phyloP scores from a whole-genome alignment of 2,329 filamentous ascomycete species.

The Akanthomyces dipterigenus region DNA sequence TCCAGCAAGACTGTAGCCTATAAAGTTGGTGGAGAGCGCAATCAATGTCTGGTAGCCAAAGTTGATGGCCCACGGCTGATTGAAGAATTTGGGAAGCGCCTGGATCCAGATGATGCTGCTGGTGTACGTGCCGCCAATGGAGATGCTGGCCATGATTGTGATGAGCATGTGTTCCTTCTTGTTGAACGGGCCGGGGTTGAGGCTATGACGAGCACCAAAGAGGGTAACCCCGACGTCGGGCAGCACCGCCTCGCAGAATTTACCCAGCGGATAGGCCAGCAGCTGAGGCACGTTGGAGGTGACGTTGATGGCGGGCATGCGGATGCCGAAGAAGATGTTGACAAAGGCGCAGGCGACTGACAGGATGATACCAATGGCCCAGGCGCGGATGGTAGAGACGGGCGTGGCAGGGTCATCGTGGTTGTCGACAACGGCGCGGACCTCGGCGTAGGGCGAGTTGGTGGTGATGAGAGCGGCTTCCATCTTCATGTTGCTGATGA shows the following conservation, averaged over 20 bases:
- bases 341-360: constrained; percentile 24
- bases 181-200: constrained; percentile 45
- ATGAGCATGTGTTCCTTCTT: constrained; percentile 50
- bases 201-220: constrained; percentile 29
- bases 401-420: constrained; percentile 34
- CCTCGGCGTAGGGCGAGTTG: constrained; percentile 33
- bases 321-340: constrained; percentile 34
- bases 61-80: constrained; percentile 13
- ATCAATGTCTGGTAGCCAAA: constrained; percentile 41
- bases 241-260: constrained; percentile 26
- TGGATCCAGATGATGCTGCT: constrained; percentile 38
- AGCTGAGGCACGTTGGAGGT: constrained; percentile 34
- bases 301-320: constrained; percentile 34
- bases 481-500: constrained; percentile 26
- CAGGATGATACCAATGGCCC: constrained; percentile 31
- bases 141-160: constrained; percentile 50
- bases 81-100: constrained; percentile 17
- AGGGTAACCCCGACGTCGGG: constrained; percentile 28
- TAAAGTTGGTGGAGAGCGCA: constrained; percentile 40
- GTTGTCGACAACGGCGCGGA: constrained; percentile 39
- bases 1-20: constrained; percentile 47
- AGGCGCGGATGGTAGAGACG: constrained; percentile 35
- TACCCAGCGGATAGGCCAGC: constrained; percentile 31
- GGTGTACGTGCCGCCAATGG: constrained; percentile 37
- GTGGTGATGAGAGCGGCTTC: constrained; percentile 27